These are phyloP conservation scores for Botryosphaeria dothidea DNA, from an alignment of 2,329 filamentous ascomycete species.

Conservation along the genomic window DNA sequence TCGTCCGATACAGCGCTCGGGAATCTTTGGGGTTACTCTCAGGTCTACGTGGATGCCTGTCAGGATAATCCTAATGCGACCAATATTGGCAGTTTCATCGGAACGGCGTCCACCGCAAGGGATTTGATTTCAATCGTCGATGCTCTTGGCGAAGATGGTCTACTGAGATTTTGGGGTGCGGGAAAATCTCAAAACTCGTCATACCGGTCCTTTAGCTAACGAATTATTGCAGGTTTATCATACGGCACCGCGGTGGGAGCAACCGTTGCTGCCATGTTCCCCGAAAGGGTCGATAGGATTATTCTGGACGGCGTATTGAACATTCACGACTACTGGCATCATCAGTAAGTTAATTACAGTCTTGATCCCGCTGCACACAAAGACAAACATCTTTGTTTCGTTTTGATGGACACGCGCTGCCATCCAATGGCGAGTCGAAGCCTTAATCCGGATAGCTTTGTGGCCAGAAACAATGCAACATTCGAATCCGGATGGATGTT, in stretches of 20 bases:
- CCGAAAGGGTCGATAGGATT: slow-evolving; percentile 43
- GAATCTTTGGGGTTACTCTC: slow-evolving; percentile 17
- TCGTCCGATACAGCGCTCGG: slow-evolving; percentile 21
- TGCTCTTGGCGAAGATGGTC: slow-evolving; percentile 44
- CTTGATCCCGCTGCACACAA: too few relatives aligned
- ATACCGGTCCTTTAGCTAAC: slow-evolving; percentile 35
- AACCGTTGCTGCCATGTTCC: slow-evolving; percentile 50
- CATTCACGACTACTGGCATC: slow-evolving; percentile 49
- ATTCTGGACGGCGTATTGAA: slow-evolving; percentile 46
- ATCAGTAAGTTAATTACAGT: slow-evolving; percentile 23
- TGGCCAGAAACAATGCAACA: too few relatives aligned
- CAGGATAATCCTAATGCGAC: slow-evolving; percentile 20
- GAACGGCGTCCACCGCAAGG: slow-evolving; percentile 47
- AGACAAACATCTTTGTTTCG: too few relatives aligned
- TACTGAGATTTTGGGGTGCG: slow-evolving; percentile 23
- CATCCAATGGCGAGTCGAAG: too few relatives aligned
- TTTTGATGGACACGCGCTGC: too few relatives aligned
- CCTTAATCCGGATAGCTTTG: too few relatives aligned
- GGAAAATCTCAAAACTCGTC: not conserved
- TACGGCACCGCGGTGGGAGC: slow-evolving; percentile 50
- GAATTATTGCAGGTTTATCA: slow-evolving; percentile 32
- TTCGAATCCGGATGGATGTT: too few relatives aligned
- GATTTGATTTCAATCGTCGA: slow-evolving; percentile 50
- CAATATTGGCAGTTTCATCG: slow-evolving; percentile 38
- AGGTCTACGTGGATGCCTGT: slow-evolving; percentile 19